Conservation (phyloP, 257 asterid genomes). For the Leonotis leonurus region DNA sequence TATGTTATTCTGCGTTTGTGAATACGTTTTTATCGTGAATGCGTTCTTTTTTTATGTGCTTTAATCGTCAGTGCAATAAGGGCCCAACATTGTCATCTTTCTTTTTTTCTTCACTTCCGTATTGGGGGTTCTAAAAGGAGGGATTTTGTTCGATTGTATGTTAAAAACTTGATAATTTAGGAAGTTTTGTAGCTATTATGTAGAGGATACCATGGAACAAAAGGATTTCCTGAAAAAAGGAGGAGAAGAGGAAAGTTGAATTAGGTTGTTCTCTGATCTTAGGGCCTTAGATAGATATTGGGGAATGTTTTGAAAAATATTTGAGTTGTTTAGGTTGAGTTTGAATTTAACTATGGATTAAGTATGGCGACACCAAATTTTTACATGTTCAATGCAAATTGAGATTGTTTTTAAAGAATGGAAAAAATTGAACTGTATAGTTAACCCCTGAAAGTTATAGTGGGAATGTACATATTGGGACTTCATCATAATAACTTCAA, state of each 20-base stretch:
- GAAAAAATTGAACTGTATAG: neutral
- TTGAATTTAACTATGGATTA: no score
- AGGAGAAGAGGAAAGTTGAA: neutral
- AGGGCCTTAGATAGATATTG: neutral
- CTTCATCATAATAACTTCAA: neutral
- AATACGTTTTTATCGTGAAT: neutral
- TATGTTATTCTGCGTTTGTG: neutral
- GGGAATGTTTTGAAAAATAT: neutral
- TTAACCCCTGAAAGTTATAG: neutral
- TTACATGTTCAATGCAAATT: neutral
- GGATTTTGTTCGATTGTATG: constrained; percentile 18
- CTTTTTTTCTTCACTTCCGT: neutral
- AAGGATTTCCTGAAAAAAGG: neutral
- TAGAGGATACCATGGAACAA: neutral
- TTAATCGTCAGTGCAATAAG: neutral
- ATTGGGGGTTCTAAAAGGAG: neutral
- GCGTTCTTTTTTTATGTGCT: no score
- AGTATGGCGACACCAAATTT: neutral
- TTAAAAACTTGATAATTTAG: neutral
- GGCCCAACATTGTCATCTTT: neutral
- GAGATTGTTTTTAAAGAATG: neutral
- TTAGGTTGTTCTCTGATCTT: neutral
- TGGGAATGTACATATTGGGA: neutral
- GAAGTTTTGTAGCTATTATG: neutral
- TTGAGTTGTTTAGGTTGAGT: neutral